These are phyloP conservation scores for Aspergillus aculeatinus DNA, from an alignment of 2,329 filamentous ascomycete genomes.

Conservation along the genomic window DNA sequence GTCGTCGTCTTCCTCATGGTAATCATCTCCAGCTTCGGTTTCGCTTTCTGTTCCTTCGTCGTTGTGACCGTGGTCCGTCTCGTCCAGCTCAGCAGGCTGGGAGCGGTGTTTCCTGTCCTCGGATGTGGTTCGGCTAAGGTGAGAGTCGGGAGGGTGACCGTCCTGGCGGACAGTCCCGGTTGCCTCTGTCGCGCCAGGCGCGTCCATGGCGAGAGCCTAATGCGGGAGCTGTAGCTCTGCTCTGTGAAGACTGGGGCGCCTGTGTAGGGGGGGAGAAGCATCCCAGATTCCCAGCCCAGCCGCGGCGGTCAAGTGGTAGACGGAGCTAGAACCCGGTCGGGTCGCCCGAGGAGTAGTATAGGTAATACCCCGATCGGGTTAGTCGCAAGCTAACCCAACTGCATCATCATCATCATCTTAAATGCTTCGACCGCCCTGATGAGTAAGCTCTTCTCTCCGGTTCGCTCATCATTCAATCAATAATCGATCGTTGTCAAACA, in stretches of 20 bases:
- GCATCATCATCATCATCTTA: neutral
- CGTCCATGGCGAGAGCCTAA: conserved; percentile 39
- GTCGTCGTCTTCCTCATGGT: conserved; percentile 58
- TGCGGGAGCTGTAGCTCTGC: conserved; percentile 26
- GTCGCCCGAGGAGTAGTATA: neutral
- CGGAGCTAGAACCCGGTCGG: conserved; percentile 1
- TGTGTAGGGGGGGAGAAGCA: conserved; percentile 7
- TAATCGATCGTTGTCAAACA: neutral
- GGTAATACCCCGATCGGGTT: neutral
- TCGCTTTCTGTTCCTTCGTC: conserved; percentile 25
- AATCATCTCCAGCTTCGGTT: conserved; percentile 34
- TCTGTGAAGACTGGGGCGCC: conserved; percentile 4
- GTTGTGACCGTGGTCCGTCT: conserved; percentile 19
- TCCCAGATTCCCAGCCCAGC: conserved; percentile 18
- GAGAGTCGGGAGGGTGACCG: conserved; percentile 18
- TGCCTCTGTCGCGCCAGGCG: conserved; percentile 35
- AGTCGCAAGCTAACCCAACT: neutral
- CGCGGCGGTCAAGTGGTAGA: conserved; percentile 4
- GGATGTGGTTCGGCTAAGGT: conserved; percentile 17
- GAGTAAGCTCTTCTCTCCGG: neutral
- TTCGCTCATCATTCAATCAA: neutral
- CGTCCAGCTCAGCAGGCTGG: conserved; percentile 19
- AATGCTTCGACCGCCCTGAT: neutral
- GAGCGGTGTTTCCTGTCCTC: conserved; percentile 12
- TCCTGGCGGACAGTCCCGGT: conserved; percentile 24